Base-by-base conservation (phyloP, 192 early-diverging fungal species). In the Linnemannia schmuckeri region DNA sequence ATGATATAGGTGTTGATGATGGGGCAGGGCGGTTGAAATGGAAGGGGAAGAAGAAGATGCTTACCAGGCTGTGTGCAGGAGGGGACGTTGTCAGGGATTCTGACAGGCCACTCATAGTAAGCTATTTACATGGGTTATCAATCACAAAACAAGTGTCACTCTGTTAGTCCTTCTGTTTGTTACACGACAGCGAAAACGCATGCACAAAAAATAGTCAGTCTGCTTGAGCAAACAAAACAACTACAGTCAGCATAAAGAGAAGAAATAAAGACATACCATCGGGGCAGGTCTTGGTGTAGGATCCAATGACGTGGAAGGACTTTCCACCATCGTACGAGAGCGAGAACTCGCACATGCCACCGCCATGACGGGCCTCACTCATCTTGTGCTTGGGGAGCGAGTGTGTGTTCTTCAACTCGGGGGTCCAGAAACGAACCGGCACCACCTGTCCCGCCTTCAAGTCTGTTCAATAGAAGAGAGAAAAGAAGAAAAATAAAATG, bases 321-420 rank as follows among this genome's bases (percentile, higher is more conserved):
- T 91, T 87, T 63, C 93, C 93, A 63, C 91, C 93, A 75, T 96
- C 93, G 41, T 91, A 92, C 9, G 92, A 93, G 17, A 96, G 80
- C 2, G 94, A 84, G 82, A 96, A 94, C 87, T 95, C 92, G 81
- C 93, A 94, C 82, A 94, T 90, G 22, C 95, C 95, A 70, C 94
- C 94, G 41, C 88, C 90, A 82, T 94, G 94, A 10, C 90, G 88
- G 7, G 92, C 92, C 30, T 91, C 87, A 72, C 88, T 87, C 10
- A 88, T 83, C 47, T 85, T 73, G 30, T 81, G 77, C 42, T 80
- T 77, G 40, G 72, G 76, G n/a, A 80, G 22, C 52, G 20, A 17
- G 47, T 69, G 40, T 0, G 30, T 40, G 40, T 88, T 70, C 12
- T 20, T 76, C 78, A 80, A 47, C n/a, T 76, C 74, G 9, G 83